Evolutionary conservation across 2,329 filamentous ascomycete species (phyloP).

Genomic region (Graphilbum fragrans): DNA sequence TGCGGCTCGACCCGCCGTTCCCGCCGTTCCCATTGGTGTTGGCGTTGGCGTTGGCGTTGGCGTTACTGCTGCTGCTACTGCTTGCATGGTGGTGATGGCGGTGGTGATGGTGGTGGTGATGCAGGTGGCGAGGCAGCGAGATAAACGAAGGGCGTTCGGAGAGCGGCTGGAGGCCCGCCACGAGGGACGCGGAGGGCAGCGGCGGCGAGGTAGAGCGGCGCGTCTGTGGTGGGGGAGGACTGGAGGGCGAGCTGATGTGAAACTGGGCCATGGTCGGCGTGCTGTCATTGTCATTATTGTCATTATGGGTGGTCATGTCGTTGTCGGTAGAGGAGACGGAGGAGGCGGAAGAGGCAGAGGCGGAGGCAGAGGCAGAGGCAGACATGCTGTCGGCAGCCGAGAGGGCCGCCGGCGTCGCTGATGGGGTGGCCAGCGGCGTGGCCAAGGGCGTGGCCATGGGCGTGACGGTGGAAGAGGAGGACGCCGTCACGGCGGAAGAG

Average conservation of each 20-base stretch:
- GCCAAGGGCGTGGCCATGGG: too few species aligned
- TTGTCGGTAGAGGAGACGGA: neutral
- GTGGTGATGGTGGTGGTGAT: constrained; percentile 19
- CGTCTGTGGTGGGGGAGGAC: constrained; percentile 26
- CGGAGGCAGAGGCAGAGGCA: neutral
- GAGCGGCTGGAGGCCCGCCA: neutral
- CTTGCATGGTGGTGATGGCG: constrained; percentile 28
- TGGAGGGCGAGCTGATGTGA: constrained; percentile 57
- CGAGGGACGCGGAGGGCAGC: neutral
- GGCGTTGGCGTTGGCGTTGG: too few species aligned
- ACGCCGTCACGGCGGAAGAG: neutral
- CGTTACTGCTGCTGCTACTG: neutral
- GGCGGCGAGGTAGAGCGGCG: neutral
- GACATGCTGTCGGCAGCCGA: neutral
- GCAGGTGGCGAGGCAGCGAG: constrained; percentile 6
- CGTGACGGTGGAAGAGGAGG: neutral
- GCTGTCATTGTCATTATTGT: constrained; percentile 33
- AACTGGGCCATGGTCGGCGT: constrained; percentile 49
- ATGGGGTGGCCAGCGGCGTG: neutral
- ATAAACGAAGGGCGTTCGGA: neutral
- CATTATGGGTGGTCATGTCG: neutral
- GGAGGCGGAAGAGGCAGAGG: neutral
- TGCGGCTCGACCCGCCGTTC: too few species aligned
- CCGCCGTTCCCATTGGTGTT: too few species aligned
- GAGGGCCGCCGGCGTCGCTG: neutral